Base-by-base conservation (phyloP, 2,329 filamentous ascomycete genomes). In the Penicillium sp. region DNA sequence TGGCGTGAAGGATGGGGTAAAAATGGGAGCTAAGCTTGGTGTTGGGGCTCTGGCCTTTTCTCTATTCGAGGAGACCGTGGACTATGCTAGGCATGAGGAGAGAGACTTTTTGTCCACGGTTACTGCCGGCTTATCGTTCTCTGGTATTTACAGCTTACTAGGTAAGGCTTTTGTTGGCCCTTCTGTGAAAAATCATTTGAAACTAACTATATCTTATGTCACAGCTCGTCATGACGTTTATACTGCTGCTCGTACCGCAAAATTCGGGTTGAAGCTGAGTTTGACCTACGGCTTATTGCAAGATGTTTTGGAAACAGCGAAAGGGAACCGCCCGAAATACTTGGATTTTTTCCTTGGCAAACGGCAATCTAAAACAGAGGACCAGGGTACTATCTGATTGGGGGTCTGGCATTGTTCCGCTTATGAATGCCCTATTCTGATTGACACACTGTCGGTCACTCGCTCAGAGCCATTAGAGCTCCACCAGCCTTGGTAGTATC, bases 81-180 rank as follows among this genome's bases (percentile, higher is more conserved):
- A 97, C 76, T 81, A 87, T 80, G 81, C 75, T 26, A 72, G 75
- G 21, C 73, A 78, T 49, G 81, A 81, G 24, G 77, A 80, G 55
- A 85, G 87, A 72, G 93, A 98, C 74, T 87, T 92, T 68, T 71
- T 91, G 66, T 93, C 89, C 62, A 96, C 90, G 1, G 85, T 91
- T 6, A 82, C 93, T 56, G 92, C 95, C 26, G 93, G 90, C 47
- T 79, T 96, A 72, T 89, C 90, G 0, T 88, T 95, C 35, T 91
- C 93, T 0, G 93, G 93, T 2, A 82, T 87, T 9, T 97, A 96
- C 80, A 96, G 92, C 71, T 78, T 92, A 57, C 89, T 90, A 85
- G 90, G 91, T 93, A 82, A 71, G 88, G 39, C 10, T 11, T 13
- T 6, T 6, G 7, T 14, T 21, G 54, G 27, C 44, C 57, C 49